Evolutionary conservation across 176 grass and related monocot genomes (phyloP).

Genomic region (Avena insularis): DNA sequence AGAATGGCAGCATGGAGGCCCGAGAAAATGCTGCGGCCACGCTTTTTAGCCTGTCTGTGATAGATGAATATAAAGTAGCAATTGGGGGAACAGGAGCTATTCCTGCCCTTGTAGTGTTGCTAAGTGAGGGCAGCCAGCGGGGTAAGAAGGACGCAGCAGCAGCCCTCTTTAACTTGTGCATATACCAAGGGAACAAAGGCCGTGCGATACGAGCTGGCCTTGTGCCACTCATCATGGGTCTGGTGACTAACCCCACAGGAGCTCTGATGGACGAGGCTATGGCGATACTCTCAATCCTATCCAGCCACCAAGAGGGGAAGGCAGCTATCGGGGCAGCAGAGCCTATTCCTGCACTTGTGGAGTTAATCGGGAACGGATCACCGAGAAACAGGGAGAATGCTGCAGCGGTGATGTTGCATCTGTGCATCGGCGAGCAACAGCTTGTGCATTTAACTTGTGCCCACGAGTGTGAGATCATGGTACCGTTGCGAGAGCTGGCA

Average conservation of each 20-base stretch:
- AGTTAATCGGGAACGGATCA: conserved; percentile 66
- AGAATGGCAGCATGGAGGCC: conserved; percentile 91
- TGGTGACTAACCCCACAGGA: conserved; percentile 65
- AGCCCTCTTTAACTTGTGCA: conserved; percentile 94
- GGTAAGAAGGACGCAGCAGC: conserved; percentile 97
- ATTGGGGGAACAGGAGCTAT: conserved; percentile 85
- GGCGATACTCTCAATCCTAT: conserved; percentile 89
- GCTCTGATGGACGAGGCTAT: conserved; percentile 77
- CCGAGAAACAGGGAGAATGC: conserved; percentile 93
- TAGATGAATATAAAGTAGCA: conserved; percentile 85
- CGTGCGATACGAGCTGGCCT: conserved; percentile 82
- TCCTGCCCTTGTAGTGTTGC: conserved; percentile 75
- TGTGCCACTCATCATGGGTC: conserved; percentile 84
- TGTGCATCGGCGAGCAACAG: conserved; percentile 67
- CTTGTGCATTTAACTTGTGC: conserved; percentile 54
- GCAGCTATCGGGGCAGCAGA: conserved; percentile 68
- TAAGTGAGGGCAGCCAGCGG: conserved; percentile 81
- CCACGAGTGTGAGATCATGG: conserved; percentile 64
- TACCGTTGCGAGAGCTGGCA: conserved; percentile 68
- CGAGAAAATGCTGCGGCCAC: conserved; percentile 95
- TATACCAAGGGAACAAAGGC: conserved; percentile 92
- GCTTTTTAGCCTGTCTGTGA: conserved; percentile 90
- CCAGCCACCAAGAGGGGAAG: conserved; percentile 87
- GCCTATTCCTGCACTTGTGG: conserved; percentile 76
- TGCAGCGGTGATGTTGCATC: conserved; percentile 77